Evolutionary conservation across 352 stramenopile genomes (phyloP), one percentile per base, ranked within the genome.

Genomic region (Globisporangium paroecandrum): DNA sequence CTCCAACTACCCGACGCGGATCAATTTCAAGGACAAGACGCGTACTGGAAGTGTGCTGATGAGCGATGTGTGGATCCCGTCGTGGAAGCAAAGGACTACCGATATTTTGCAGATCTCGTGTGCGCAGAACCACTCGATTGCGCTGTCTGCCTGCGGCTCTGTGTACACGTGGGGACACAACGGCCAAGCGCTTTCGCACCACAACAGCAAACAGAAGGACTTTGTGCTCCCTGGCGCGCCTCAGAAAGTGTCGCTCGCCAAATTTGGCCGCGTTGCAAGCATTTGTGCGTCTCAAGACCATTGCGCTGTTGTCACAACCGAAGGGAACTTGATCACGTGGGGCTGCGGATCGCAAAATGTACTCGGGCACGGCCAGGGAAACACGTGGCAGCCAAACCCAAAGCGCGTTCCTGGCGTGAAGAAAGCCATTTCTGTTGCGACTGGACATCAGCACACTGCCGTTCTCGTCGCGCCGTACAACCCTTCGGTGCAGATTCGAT

Each of bases 91-190:
- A 53, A 77, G 66, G 20, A 70, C 56, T 6, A 68, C 77, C 53
- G 83, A 89, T 58, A 89, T 95, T 59, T 68, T 92, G 38, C 69
- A 86, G 51, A 70, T 95, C 47, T 90, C 85, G 20, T 95, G 83
- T 51, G 87, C 87, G 13, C 82, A 81, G 46, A 89, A 92, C 46
- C 85, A 95, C 57, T 93, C 85, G 10, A 95, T 95, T 32, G 87
- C 84, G 10, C 68, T 93, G n/a, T 79, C 73, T 34, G 71, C 76
- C 27, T 79, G 76, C 27, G 87, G 87, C 20, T 77, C 76, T 1
- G 87, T 95, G 0, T 93, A 85, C 64, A 92, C 84, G 20, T 95
- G 87, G 85, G 81, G 87, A 0, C 83, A 90, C 64, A 90, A 90
- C 66, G 77, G 75, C 34, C 79, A 84, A 38, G 81, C 84, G 57